These are phyloP conservation scores for Emydomyces testavorans DNA, from an alignment of 2,329 filamentous ascomycete species.

Conservation along the genomic window DNA sequence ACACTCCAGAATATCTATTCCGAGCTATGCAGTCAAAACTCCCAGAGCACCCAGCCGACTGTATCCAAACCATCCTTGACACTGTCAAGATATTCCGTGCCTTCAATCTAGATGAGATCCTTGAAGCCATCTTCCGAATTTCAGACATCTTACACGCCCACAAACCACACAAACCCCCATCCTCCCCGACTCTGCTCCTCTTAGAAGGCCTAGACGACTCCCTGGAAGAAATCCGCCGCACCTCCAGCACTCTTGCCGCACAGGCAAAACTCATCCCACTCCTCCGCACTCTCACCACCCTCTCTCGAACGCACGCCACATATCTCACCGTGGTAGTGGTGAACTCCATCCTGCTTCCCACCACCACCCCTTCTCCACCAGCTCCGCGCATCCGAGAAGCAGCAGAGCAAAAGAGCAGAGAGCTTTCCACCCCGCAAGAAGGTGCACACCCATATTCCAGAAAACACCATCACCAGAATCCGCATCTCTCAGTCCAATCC, in stretches of 20 bases:
- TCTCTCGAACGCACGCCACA: constrained; percentile 24
- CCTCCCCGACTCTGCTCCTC: constrained; percentile 20
- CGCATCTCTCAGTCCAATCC: background rate
- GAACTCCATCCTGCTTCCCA: constrained; percentile 25
- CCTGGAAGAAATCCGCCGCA: constrained; percentile 28
- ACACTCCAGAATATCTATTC: constrained; percentile 6
- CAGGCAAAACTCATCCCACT: constrained; percentile 25
- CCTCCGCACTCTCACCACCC: constrained; percentile 25
- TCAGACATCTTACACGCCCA: constrained; percentile 15
- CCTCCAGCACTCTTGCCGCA: constrained; percentile 28
- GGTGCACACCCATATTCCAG: background rate
- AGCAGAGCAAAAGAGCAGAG: background rate
- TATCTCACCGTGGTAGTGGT: constrained; percentile 29
- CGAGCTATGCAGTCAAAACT: constrained; percentile 12
- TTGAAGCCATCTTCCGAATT: constrained; percentile 13
- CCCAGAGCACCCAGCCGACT: constrained; percentile 6
- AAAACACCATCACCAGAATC: background rate
- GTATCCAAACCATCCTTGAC: constrained; percentile 9
- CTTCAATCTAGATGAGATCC: constrained; percentile 15
- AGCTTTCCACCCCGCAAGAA: background rate
- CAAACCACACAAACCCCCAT: background rate
- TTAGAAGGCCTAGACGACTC: constrained; percentile 31
- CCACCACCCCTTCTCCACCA: background rate
- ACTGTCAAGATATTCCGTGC: constrained; percentile 14
- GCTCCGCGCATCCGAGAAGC: background rate